A percentile compares a stretch with the other conserved stretches of the same genome.
Conservation (phyloP, 768 basidiomycete species). For the Leccinum variicolor region DNA sequence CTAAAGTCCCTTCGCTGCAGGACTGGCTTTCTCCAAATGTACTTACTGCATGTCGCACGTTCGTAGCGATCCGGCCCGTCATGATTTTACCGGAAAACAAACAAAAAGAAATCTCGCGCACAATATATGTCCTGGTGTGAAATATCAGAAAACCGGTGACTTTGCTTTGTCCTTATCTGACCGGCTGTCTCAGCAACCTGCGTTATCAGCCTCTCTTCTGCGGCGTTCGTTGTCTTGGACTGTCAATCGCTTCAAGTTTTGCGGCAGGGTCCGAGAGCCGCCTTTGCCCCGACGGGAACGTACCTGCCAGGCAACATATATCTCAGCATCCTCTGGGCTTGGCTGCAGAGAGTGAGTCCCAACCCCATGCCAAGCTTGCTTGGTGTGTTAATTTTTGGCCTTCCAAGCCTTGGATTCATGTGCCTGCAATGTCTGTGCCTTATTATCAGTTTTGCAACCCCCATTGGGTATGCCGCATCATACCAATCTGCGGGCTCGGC, state of each 20-base stretch:
- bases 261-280: background rate
- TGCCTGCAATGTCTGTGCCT: background rate
- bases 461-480: background rate
- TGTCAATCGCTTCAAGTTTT: slow-evolving; percentile 7
- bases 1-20: background rate
- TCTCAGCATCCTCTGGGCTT: background rate
- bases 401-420: background rate
- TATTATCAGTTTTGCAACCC: background rate
- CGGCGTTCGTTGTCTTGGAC: background rate
- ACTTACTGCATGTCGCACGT: background rate
- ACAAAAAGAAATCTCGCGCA: background rate
- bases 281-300: slow-evolving; percentile 4
- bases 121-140: background rate
- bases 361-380: background rate
- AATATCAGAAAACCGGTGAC: background rate
- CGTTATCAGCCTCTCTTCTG: background rate
- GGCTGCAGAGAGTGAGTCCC: background rate
- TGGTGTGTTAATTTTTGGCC: slow-evolving; percentile 2
- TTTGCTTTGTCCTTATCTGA: background rate
- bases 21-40: background rate
- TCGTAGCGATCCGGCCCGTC: background rate
- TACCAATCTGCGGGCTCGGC: background rate
- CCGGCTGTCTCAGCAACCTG: background rate
- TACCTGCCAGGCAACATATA: background rate
- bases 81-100: background rate